Evolutionary conservation across 192 early-diverging fungal species (phyloP).

Genomic region (Backusella parvicylindrica): DNA sequence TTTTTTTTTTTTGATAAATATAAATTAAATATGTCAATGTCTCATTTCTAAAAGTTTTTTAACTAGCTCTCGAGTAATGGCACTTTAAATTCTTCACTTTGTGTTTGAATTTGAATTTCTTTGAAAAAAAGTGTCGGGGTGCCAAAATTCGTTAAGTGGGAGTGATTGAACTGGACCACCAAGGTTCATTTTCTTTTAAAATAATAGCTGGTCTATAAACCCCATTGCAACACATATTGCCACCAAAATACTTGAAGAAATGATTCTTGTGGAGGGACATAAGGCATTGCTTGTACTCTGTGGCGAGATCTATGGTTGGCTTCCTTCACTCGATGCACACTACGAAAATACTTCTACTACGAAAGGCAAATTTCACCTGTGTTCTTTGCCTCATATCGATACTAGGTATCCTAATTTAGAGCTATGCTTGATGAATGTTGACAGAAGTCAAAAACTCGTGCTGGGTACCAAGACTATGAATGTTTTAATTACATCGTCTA

Average conservation of each 20-base stretch:
- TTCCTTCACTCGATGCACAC: conserved; percentile 3
- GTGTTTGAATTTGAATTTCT: too few species aligned
- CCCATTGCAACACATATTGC: not conserved
- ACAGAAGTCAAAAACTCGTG: conserved; percentile 1
- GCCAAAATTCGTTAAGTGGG: too few species aligned
- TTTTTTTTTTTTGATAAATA: too few species aligned
- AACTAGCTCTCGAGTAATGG: too few species aligned
- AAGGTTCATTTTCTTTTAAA: conserved; percentile 8
- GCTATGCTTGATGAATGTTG: conserved; percentile 4
- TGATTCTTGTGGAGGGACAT: conserved; percentile 6
- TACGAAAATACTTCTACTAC: conserved; percentile 5
- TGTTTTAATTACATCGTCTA: conserved; percentile 10
- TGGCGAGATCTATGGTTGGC: not conserved
- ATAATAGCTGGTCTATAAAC: conserved; percentile 6
- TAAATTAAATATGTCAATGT: too few species aligned
- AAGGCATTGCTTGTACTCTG: not conserved
- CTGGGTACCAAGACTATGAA: conserved; percentile 13
- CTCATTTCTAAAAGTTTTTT: too few species aligned
- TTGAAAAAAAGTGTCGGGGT: too few species aligned
- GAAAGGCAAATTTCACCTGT: conserved; percentile 12
- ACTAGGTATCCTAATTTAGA: conserved; percentile 10
- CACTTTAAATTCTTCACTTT: too few species aligned
- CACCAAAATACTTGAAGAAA: conserved; percentile 5
- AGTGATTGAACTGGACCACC: conserved; percentile 11
- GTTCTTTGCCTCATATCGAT: conserved; percentile 12